A percentile compares a stretch with the other conserved stretches of the same genome.
These are phyloP conservation scores for Xylariaceae sp. DNA, from an alignment of 2,329 filamentous ascomycete species.

Conservation along the genomic window DNA sequence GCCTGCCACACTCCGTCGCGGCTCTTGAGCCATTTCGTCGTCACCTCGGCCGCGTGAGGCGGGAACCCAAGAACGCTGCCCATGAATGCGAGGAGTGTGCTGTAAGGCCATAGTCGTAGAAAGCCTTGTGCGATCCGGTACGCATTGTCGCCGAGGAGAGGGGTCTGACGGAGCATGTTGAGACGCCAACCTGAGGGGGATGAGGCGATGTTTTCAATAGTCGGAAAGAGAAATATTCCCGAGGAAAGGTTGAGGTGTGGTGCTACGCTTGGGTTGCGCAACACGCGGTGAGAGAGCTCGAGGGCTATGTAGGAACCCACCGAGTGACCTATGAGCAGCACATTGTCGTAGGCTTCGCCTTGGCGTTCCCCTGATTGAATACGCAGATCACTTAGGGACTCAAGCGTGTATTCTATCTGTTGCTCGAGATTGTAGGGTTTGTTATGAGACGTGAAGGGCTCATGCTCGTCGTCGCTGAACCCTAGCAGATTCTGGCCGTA, in stretches of 20 bases:
- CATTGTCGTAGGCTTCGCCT: conserved; percentile 46
- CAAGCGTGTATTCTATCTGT: conserved; percentile 46
- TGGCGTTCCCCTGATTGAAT: conserved; percentile 27
- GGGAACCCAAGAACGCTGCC: conserved; percentile 45
- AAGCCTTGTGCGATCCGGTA: conserved; percentile 39
- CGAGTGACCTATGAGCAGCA: conserved; percentile 70
- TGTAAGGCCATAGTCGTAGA: conserved; percentile 39
- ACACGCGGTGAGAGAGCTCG: conserved; percentile 60
- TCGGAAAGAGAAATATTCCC: conserved; percentile 69
- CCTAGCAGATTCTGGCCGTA: conserved; percentile 56
- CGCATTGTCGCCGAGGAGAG: conserved; percentile 39
- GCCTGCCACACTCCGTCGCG: conserved; percentile 57
- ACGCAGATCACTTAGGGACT: conserved; percentile 33
- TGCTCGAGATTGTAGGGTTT: conserved; percentile 51
- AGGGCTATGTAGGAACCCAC: conserved; percentile 70
- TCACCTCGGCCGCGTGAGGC: conserved; percentile 44
- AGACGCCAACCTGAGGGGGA: conserved; percentile 58
- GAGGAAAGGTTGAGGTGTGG: conserved; percentile 42
- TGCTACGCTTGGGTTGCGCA: conserved; percentile 32
- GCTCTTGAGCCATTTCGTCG: conserved; percentile 51
- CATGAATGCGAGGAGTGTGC: conserved; percentile 41
- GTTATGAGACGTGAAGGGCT: conserved; percentile 37
- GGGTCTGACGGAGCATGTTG: conserved; percentile 38
- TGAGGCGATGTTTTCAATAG: conserved; percentile 65
- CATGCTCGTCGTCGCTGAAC: conserved; percentile 52